These are phyloP conservation scores for Umbilicus rupestris DNA, from an alignment of 164 flowering plant genomes.

Conservation along the genomic window DNA sequence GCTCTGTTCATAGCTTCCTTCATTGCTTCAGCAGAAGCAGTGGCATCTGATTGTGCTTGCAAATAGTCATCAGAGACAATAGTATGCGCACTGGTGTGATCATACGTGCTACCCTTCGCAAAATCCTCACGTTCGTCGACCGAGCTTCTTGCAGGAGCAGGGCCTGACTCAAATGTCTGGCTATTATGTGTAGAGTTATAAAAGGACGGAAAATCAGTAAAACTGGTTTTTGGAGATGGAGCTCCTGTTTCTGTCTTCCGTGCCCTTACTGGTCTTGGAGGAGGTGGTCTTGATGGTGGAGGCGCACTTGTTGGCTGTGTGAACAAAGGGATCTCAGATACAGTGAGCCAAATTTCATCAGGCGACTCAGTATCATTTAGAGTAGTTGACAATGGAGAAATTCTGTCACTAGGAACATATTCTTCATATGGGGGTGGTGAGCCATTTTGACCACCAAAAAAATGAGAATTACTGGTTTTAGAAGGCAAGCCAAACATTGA, in stretches of 20 bases:
- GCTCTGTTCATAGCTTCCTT: conserved; percentile 86
- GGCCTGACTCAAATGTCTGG: conserved; percentile 33
- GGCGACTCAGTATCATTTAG: conserved; percentile 31
- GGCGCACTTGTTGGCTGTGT: conserved; percentile 92
- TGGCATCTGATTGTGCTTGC: conserved; percentile 51
- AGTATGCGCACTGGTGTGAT: conserved; percentile 28
- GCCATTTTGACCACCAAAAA: conserved; percentile 23
- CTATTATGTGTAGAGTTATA: conserved; percentile 26
- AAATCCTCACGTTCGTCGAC: conserved; percentile 76
- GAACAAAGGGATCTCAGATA: conserved; percentile 77
- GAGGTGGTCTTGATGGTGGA: conserved; percentile 97
- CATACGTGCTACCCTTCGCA: conserved; percentile 45
- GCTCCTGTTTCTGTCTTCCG: conserved; percentile 31
- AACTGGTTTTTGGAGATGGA: conserved; percentile 37
- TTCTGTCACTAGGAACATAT: conserved; percentile 24
- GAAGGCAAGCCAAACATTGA: conserved; percentile 43
- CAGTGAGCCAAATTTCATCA: conserved; percentile 84
- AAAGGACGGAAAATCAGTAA: conserved; percentile 33
- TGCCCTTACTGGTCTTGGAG: conserved; percentile 49
- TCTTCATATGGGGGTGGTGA: conserved; percentile 30
- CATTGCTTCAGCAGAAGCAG: conserved; percentile 61
- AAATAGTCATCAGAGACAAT: conserved; percentile 45
- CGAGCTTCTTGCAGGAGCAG: conserved; percentile 31
- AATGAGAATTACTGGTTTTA: conserved; percentile 31
- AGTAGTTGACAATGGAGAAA: conserved; percentile 33